Conservation (phyloP, 176 grass and related monocot species). For the Cocos nucifera region DNA sequence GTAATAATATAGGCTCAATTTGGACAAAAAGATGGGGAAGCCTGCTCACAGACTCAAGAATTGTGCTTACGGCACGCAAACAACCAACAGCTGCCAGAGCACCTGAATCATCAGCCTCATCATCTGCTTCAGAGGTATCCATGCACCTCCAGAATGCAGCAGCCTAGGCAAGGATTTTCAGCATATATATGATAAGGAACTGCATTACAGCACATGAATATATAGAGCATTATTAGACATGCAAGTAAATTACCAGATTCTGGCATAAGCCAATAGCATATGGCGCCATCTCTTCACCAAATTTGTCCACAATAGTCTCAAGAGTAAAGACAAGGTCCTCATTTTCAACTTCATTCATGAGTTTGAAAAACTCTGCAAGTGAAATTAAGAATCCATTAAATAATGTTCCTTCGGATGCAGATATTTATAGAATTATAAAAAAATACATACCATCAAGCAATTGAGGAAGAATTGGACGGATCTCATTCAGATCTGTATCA, state of each 20-base stretch:
- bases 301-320: conserved; percentile 90
- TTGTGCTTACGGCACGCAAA: conserved; percentile 85
- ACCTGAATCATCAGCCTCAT: conserved; percentile 81
- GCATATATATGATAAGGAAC: too few species aligned
- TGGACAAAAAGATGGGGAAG: conserved; percentile 72
- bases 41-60: conserved; percentile 82
- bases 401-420: background rate
- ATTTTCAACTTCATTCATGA: conserved; percentile 91
- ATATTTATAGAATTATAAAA: conserved; percentile 4
- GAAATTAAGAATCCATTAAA: conserved; percentile 1
- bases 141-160: conserved; percentile 85
- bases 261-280: conserved; percentile 86
- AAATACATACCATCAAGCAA: conserved; percentile 72
- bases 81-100: conserved; percentile 88
- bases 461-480: conserved; percentile 72
- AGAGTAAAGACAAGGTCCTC: conserved; percentile 89
- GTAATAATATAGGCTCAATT: conserved; percentile 68
- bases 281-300: conserved; percentile 96
- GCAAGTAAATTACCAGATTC: conserved; percentile 46
- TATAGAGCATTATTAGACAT: background rate
- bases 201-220: too few species aligned
- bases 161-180: conserved; percentile 27
- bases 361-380: conserved; percentile 74
- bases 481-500: conserved; percentile 71
- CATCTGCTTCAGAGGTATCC: conserved; percentile 72